Conservation (phyloP, 2,329 filamentous ascomycete genomes). For the Colletotrichum echinochloae region DNA sequence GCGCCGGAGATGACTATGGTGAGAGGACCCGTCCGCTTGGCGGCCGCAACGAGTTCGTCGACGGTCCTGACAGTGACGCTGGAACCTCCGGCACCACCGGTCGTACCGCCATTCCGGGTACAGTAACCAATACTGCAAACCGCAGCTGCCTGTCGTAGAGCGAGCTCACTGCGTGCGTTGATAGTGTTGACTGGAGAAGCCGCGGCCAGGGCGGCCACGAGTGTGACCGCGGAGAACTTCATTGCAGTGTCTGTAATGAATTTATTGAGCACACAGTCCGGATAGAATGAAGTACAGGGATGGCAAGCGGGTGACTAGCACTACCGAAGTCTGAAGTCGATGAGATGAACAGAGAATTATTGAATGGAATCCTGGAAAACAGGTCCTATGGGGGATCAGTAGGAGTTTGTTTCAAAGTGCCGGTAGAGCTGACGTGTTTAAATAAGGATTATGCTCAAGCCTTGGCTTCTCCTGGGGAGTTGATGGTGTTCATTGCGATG, state of each 20-base stretch:
- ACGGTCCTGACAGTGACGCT: constrained; percentile 48
- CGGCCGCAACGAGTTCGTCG: constrained; percentile 46
- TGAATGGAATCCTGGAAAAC: constrained; percentile 10
- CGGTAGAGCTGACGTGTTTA: constrained; percentile 26
- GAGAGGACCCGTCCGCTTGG: constrained; percentile 44
- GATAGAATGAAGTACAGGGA: neutral
- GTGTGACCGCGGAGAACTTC: constrained; percentile 37
- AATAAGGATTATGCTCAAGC: neutral
- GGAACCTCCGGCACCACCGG: constrained; percentile 46
- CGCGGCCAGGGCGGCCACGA: constrained; percentile 37
- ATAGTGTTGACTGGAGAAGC: constrained; percentile 36
- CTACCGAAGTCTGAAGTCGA: constrained; percentile 7
- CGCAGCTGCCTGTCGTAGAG: constrained; percentile 36
- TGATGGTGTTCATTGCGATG: constrained; percentile 1
- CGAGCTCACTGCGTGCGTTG: constrained; percentile 36
- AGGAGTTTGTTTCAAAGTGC: neutral
- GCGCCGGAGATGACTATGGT: constrained; percentile 48
- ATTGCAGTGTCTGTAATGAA: constrained; percentile 40
- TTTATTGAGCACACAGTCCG: neutral
- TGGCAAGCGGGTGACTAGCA: constrained; percentile 24
- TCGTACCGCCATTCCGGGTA: constrained; percentile 49
- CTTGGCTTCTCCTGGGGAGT: neutral
- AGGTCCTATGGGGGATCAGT: neutral
- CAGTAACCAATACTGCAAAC: constrained; percentile 48
- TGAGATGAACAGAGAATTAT: constrained; percentile 9